These are phyloP conservation scores for Alternaria novae-zelandiae DNA, from an alignment of 2,329 filamentous ascomycete genomes.

Conservation along the genomic window DNA sequence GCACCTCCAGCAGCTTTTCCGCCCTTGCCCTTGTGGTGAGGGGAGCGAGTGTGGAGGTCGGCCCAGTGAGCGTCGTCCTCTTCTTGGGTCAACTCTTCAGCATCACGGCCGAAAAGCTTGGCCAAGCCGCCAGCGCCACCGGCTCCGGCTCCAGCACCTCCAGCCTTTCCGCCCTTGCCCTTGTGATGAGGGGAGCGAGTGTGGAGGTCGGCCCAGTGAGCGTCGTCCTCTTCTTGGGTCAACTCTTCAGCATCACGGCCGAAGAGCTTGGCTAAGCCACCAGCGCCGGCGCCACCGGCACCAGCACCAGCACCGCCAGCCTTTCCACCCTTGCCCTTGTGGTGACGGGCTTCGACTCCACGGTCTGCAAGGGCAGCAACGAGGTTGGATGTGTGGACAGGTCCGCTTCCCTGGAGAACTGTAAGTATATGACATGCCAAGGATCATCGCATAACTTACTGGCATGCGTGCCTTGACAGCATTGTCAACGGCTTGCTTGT, in stretches of 20 bases:
- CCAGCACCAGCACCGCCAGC: neutral
- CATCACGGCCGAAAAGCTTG: neutral
- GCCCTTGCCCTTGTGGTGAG: slow-evolving; percentile 14
- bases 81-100: slow-evolving; percentile 3
- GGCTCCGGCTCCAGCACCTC: neutral
- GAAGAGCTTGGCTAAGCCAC: neutral
- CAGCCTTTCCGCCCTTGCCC: slow-evolving; percentile 9
- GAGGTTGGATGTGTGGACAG: slow-evolving; percentile 24
- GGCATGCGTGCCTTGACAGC: slow-evolving; percentile 36
- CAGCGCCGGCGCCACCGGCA: neutral
- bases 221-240: neutral
- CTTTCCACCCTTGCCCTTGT: slow-evolving; percentile 22
- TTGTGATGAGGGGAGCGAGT: slow-evolving; percentile 6
- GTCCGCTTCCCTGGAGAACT: slow-evolving; percentile 30
- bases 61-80: slow-evolving; percentile 17
- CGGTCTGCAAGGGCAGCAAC: slow-evolving; percentile 30
- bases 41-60: slow-evolving; percentile 15
- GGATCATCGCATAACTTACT: slow-evolving; percentile 18
- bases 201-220: neutral
- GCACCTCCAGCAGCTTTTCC: neutral
- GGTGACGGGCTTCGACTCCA: slow-evolving; percentile 22
- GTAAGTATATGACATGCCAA: slow-evolving; percentile 10
- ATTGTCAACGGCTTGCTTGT: slow-evolving; percentile 22
- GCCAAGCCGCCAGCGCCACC: neutral
- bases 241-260: slow-evolving; percentile 2